Percentiles rank a stretch among this genome's conserved stretches.
These are phyloP conservation scores for Diaporthe caulivora DNA, from an alignment of 2,329 filamentous ascomycete species.

Conservation along the genomic window DNA sequence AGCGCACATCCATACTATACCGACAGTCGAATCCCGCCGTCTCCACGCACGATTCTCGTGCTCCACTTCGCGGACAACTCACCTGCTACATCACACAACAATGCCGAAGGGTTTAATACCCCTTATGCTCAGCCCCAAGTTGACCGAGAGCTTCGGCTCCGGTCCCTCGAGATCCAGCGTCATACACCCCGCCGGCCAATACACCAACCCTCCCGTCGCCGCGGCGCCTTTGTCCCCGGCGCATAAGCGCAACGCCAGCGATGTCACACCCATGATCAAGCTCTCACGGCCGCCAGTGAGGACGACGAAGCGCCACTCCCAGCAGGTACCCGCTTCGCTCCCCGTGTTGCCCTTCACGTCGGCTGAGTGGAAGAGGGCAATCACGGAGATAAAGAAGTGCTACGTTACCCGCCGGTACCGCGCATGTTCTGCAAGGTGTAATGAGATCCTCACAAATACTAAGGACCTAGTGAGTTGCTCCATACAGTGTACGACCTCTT, in stretches of 20 bases:
- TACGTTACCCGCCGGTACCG: slow-evolving; percentile 65
- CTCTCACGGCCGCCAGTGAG: slow-evolving; percentile 46
- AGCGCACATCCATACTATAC: neutral
- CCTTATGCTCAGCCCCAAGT: slow-evolving; percentile 38
- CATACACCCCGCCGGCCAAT: slow-evolving; percentile 23
- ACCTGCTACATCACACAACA: neutral
- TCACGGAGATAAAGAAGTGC: slow-evolving; percentile 67
- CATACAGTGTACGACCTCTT: neutral
- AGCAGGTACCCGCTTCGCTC: slow-evolving; percentile 43
- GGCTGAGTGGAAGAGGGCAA: slow-evolving; percentile 63
- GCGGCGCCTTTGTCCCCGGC: neutral
- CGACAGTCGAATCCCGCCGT: neutral
- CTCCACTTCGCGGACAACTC: neutral
- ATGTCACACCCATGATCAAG: slow-evolving; percentile 43
- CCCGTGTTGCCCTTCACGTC: slow-evolving; percentile 56
- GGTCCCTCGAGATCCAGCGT: slow-evolving; percentile 56
- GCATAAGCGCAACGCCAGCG: slow-evolving; percentile 38
- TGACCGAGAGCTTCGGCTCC: slow-evolving; percentile 42
- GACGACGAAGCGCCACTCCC: slow-evolving; percentile 39
- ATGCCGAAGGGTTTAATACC: slow-evolving; percentile 40
- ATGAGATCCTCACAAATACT: slow-evolving; percentile 63
- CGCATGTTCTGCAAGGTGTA: slow-evolving; percentile 65
- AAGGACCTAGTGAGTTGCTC: slow-evolving; percentile 56
- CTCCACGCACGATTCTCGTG: neutral
- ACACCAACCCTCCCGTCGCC: slow-evolving; percentile 4